Conservation (phyloP, 768 basidiomycete genomes). For the Suillus sp. region DNA sequence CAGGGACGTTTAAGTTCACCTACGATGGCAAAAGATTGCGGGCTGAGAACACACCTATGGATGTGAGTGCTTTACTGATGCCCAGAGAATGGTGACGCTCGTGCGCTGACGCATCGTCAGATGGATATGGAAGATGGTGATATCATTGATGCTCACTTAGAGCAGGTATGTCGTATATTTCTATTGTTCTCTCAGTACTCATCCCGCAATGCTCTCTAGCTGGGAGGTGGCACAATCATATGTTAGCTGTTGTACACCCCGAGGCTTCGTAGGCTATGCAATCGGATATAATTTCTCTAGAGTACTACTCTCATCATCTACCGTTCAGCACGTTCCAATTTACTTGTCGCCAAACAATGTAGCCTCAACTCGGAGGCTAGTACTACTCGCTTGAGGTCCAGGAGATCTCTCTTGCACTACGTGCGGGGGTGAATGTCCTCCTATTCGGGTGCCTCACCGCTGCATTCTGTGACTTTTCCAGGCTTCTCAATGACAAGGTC, state of each 20-base stretch:
- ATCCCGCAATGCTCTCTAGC: conserved; percentile 13
- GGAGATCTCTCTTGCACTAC: not conserved
- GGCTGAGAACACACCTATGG: conserved; percentile 53
- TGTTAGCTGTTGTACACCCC: not conserved
- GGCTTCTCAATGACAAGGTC: not conserved
- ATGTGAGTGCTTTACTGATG: conserved; percentile 39
- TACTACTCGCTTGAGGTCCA: not conserved
- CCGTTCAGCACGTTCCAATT: not conserved
- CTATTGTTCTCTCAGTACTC: conserved; percentile 1
- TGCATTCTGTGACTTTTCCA: not conserved
- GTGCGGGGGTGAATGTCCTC: not conserved
- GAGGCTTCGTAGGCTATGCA: not conserved
- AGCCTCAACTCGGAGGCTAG: not conserved
- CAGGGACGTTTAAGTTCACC: conserved; percentile 66
- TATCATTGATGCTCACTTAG: conserved; percentile 58
- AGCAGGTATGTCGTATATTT: conserved; percentile 46
- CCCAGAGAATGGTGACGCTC: not conserved
- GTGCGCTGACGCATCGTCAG: conserved; percentile 32
- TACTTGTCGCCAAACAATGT: not conserved
- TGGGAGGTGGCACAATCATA: conserved; percentile 23
- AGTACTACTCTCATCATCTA: not conserved
- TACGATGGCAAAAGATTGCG: conserved; percentile 55
- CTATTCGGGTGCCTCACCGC: not conserved
- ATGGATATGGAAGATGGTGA: conserved; percentile 64
- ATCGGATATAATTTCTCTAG: not conserved